These are phyloP conservation scores for Phytopythium mirpurense DNA, from an alignment of 352 stramenopile genomes.

Conservation along the genomic window DNA sequence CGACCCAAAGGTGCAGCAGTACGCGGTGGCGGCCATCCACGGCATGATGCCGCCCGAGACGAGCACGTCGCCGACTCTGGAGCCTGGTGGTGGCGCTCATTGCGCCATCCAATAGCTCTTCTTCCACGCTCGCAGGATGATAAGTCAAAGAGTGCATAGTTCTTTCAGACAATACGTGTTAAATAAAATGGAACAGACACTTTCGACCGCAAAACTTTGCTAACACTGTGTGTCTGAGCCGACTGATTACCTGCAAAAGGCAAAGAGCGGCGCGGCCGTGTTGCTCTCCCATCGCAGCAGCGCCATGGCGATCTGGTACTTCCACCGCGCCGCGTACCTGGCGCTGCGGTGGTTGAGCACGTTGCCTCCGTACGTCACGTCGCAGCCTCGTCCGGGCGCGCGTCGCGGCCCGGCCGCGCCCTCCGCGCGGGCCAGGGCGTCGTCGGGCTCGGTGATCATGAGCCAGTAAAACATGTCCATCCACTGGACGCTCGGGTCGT, in stretches of 20 bases:
- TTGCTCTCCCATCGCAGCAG: constrained; percentile 78
- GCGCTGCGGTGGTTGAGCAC: constrained; percentile 54
- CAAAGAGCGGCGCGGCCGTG: constrained; percentile 63
- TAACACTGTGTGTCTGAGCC: neutral
- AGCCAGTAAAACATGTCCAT: constrained; percentile 83
- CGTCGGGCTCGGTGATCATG: constrained; percentile 45
- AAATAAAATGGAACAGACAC: constrained; percentile 2
- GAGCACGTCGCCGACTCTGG: too few species aligned
- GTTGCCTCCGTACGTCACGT: constrained; percentile 71
- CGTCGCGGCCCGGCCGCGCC: constrained; percentile 11
- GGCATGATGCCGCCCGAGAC: constrained; percentile 20
- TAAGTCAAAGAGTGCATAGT: too few species aligned
- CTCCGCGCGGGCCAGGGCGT: neutral
- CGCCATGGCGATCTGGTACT: constrained; percentile 80
- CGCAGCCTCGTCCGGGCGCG: constrained; percentile 26
- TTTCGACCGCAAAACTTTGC: neutral
- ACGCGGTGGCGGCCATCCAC: constrained; percentile 40
- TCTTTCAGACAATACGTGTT: neutral
- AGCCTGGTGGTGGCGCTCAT: neutral
- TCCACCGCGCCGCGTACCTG: constrained; percentile 65
- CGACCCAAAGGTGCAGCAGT: constrained; percentile 47
- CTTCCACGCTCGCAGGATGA: too few species aligned
- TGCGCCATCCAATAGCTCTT: neutral
- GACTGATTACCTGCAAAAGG: constrained; percentile 43
- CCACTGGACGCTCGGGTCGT: constrained; percentile 64